Evolutionary conservation across 176 grass and related monocot genomes (phyloP), one percentile per base, ranked within the genome.

Genomic region (Paspalum vaginatum): DNA sequence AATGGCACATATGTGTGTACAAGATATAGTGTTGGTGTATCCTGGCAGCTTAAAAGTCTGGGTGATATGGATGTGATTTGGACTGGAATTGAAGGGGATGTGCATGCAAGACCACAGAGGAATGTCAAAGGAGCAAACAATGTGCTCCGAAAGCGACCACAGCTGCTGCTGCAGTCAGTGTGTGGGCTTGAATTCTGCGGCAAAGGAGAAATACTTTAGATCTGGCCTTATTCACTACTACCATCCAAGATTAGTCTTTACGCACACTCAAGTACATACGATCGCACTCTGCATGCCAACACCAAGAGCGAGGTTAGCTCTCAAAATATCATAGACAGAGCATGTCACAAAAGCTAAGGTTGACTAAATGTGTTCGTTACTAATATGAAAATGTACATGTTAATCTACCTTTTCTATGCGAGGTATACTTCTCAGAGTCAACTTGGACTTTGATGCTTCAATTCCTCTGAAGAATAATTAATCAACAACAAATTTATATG

Each of bases 171-270:
- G 38, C 40, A 50, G 61, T 52, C 27, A 58, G 27, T 45, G 62
- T 54, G 57, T 43, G 67, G n/a, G 69, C 12, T 84, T 74, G 68
- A 79, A 88, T 79, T 78, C 72, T 75, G 21, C 14, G 68, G 61
- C 75, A 39, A 68, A 39, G 43, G 27, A 74, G 75, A 79, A 50
- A 79, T 65, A 26, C n/a, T 61, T 73, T 17, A 61, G 43, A 60
- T 68, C 75, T 84, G 75, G 75, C 68, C 21, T 74, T 84, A 61
- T 68, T 79, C 74, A 56, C 81, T 79, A 47, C 86, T 84, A 88
- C 26, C 50, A 61, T 84, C 86, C 86, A 88, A 79, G 80, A 37
- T 68, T 59, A 88, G 81, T 79, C 81, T 84, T 84, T 88, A 87
- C 60, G 50, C 86, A 11, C 57, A 79, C 74, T 83, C 74, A 57